Conservation (phyloP, 176 grass and related monocot species). For the Stipa capillata region DNA sequence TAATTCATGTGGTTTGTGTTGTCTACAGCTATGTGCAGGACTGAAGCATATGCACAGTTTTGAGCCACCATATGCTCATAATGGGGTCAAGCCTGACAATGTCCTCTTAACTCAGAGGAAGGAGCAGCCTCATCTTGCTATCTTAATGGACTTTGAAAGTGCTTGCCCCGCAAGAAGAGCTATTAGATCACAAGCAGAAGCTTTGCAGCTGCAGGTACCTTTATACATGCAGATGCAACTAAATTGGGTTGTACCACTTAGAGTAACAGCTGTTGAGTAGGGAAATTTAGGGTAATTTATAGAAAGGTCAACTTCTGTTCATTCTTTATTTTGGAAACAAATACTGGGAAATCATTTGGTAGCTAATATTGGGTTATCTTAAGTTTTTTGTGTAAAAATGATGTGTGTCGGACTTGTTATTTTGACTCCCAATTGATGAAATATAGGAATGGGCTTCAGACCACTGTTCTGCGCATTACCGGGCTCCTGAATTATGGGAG, state of each 20-base stretch:
- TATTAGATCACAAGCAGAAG: slow-evolving; percentile 55
- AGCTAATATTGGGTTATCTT: background rate
- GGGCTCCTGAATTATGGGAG: slow-evolving; percentile 86
- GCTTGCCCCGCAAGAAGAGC: slow-evolving; percentile 58
- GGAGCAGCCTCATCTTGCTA: slow-evolving; percentile 51
- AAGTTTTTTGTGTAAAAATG: background rate
- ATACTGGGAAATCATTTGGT: background rate
- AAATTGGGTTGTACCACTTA: background rate
- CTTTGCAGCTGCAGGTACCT: slow-evolving; percentile 72
- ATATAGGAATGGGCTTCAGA: slow-evolving; percentile 82
- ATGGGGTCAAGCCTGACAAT: slow-evolving; percentile 80
- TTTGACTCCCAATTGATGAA: background rate
- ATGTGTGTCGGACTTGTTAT: background rate
- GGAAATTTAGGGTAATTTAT: background rate
- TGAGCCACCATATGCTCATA: slow-evolving; percentile 80
- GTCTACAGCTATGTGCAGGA: slow-evolving; percentile 69
- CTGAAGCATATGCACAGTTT: slow-evolving; percentile 90
- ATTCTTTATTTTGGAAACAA: background rate
- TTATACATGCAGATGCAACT: background rate
- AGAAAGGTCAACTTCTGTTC: background rate
- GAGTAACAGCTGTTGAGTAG: background rate
- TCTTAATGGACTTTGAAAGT: slow-evolving; percentile 93
- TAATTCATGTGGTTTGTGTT: slow-evolving; percentile 2
- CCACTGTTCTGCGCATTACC: slow-evolving; percentile 54
- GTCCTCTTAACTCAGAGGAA: slow-evolving; percentile 70